Evolutionary conservation across 148 eudicot genomes (phyloP).

Genomic region (Rhododendron mucronatum): DNA sequence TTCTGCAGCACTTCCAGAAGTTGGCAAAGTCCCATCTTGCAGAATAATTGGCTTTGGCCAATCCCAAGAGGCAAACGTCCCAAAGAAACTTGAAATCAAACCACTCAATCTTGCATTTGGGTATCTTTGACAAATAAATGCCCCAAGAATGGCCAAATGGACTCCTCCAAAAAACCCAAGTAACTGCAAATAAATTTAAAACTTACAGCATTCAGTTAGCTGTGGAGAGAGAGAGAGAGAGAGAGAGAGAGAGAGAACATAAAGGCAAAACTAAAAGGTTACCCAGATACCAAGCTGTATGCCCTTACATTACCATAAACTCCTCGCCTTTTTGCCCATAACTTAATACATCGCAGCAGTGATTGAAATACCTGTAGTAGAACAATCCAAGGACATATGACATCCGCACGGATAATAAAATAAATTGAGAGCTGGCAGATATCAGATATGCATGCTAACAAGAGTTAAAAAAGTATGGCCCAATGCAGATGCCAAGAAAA

Average conservation of each 20-base stretch:
- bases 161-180: conserved; percentile 53
- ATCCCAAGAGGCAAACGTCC: conserved; percentile 47
- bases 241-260: background rate
- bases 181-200: conserved; percentile 28
- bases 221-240: background rate
- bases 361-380: conserved; percentile 45
- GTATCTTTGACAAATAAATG: conserved; percentile 41
- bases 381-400: conserved; percentile 5
- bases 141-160: conserved; percentile 53
- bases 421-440: background rate
- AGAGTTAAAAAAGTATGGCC: background rate
- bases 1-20: conserved; percentile 9
- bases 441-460: background rate
- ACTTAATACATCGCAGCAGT: conserved; percentile 49
- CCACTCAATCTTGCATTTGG: conserved; percentile 42
- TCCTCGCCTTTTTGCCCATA: conserved; percentile 69
- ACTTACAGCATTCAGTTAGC: background rate
- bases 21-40: conserved; percentile 26
- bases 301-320: conserved; percentile 64
- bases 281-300: conserved; percentile 6
- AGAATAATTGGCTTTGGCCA: conserved; percentile 54
- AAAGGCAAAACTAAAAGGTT: background rate
- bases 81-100: conserved; percentile 35
- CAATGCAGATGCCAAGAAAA: background rate
- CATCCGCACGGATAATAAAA: background rate